phyloP scores from a whole-genome alignment of 805 yeast species.

The Komagataella kurtzmanii region DNA sequence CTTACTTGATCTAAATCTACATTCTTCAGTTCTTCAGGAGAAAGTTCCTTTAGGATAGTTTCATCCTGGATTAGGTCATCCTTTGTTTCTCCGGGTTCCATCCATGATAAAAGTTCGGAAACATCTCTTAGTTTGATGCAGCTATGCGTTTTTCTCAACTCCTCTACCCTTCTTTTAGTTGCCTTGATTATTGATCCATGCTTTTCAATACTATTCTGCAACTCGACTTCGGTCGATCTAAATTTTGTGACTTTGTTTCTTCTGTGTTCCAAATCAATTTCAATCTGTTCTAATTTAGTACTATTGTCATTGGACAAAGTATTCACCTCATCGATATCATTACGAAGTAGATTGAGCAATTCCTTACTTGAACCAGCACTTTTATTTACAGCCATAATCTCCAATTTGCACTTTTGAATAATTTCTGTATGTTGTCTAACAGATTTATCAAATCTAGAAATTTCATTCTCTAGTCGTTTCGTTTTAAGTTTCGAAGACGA shows the following conservation, averaged over 20 bases:
- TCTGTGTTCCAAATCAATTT: constrained; percentile 24
- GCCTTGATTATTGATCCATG: constrained; percentile 24
- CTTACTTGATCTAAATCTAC: constrained; percentile 36
- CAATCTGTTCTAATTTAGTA: constrained; percentile 26
- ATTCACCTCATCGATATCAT: constrained; percentile 14
- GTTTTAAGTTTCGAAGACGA: constrained; percentile 41
- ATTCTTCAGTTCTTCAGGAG: constrained; percentile 35
- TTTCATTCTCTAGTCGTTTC: constrained; percentile 51
- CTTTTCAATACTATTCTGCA: constrained; percentile 50
- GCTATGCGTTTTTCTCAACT: constrained; percentile 25
- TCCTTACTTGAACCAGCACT: not conserved
- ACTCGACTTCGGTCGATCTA: constrained; percentile 53
- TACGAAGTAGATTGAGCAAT: constrained; percentile 9
- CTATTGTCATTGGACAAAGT: constrained; percentile 15
- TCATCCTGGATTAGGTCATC: constrained; percentile 15
- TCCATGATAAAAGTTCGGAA: constrained; percentile 34
- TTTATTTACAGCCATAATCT: constrained; percentile 19
- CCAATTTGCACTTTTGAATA: constrained; percentile 18
- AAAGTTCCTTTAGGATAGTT: constrained; percentile 23
- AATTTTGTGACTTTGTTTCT: constrained; percentile 36
- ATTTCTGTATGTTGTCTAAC: constrained; percentile 31
- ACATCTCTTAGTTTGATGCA: constrained; percentile 41
- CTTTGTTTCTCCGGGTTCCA: constrained; percentile 18
- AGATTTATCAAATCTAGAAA: constrained; percentile 37
- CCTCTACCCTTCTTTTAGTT: constrained; percentile 24